Evolutionary conservation across 2,329 filamentous ascomycete species (phyloP), one percentile per base, ranked within the genome.

Genomic region (Cercospora sp.): DNA sequence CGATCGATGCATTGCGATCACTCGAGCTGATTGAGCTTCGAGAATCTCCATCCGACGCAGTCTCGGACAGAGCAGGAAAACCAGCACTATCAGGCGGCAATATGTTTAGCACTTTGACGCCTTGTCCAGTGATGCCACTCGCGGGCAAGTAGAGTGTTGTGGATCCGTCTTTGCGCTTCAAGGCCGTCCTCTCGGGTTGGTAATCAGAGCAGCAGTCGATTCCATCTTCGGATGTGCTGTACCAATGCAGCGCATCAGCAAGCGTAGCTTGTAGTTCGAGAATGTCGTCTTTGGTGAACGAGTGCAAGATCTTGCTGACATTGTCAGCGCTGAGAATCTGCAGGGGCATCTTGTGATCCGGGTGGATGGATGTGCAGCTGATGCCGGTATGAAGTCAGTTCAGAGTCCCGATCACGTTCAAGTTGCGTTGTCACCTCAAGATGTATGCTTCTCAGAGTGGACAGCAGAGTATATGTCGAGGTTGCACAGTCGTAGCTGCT

Each of bases 81-180:
- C 68, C 71, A 23, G 66, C 60, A 10, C 69, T 63, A 48, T 78
- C 77, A 40, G 78, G 75, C 2, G 76, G 80, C 33, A 82, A 77
- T 13, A 89, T 77, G 9, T 87, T 88, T 51, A 90, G 85, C 51
- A 91, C 86, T 76, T 90, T 91, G 70, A 90, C 85, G 5, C 88
- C 89, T 18, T 89, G 81, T 2, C 85, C 84, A 48, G 84, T 82
- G 31, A 85, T 84, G 13, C 86, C 87, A 45, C 83, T 88, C 12
- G 88, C 88, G 2, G 89, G 89, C 87, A 90, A 89, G 78, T 90
- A 89, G 9, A 91, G 80, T 3, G 87, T 90, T 1, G 86, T 88
- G 33, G 84, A 84, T 3, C 88, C 88, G 82, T 88, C 84, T 62
- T 84, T 84, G 12, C 86, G 85, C 63, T 86, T 86, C 63, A 91